phyloP scores from a whole-genome alignment of 371 early-diverging fungal species.

The Cokeromyces recurvatus region DNA sequence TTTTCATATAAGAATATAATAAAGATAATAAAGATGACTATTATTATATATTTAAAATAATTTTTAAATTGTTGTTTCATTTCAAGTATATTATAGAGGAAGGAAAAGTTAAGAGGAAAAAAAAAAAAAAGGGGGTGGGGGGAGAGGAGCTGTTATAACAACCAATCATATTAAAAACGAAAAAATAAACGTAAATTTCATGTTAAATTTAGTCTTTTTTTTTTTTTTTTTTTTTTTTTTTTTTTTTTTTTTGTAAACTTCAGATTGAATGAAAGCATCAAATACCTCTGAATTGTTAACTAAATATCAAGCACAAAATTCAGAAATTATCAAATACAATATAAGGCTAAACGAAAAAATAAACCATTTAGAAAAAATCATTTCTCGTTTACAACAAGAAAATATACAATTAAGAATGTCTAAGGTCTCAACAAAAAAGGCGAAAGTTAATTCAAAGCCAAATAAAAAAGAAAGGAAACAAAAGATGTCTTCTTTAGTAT shows the following conservation, averaged over 20 bases:
- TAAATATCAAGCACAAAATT: conserved; percentile 8
- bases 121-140: no score
- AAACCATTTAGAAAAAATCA: not conserved
- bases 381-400: conserved; percentile 7
- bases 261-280: no score
- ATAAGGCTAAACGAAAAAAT: conserved; percentile 7
- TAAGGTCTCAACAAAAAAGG: no score
- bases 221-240: not conserved
- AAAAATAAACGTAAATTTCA: no score
- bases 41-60: conserved; percentile 4
- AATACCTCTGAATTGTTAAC: not conserved
- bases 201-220: no score
- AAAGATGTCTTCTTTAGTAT: no score
- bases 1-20: not conserved
- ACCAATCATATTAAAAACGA: no score
- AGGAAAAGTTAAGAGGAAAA: no score
- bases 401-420: conserved; percentile 7
- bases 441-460: not conserved
- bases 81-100: no score
- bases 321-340: conserved; percentile 8
- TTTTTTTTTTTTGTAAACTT: not conserved
- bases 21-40: not conserved
- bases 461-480: not conserved
- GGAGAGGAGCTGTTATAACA: no score
- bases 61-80: no score